Conservation (phyloP, 129 eudicot genomes). For the Artemisia tridentata region DNA sequence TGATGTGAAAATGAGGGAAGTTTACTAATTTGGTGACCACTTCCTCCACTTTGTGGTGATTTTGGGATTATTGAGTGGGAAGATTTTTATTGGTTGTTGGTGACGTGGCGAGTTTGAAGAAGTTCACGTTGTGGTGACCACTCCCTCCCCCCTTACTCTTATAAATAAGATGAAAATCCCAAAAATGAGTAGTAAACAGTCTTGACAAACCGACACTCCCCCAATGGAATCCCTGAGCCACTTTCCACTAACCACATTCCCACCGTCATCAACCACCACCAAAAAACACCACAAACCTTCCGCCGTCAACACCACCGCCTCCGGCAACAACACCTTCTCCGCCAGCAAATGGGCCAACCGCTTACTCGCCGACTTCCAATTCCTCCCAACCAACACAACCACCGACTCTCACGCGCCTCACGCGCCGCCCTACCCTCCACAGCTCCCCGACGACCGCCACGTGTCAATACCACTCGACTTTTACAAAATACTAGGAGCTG, state of each 20-base stretch:
- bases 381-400: slow-evolving; percentile 50
- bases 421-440: slow-evolving; percentile 50
- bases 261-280: slow-evolving; percentile 47
- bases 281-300: no score
- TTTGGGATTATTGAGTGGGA: no score
- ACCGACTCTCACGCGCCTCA: slow-evolving; percentile 16
- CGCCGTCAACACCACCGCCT: slow-evolving; percentile 1
- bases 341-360: slow-evolving; percentile 97
- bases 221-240: slow-evolving; percentile 54
- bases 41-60: no score
- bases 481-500: slow-evolving; percentile 74
- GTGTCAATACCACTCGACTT: slow-evolving; percentile 78
- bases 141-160: no score
- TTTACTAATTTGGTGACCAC: no score
- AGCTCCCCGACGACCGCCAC: slow-evolving; percentile 60
- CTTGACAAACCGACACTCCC: no score
- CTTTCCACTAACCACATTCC: slow-evolving; percentile 28
- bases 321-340: slow-evolving; percentile 40
- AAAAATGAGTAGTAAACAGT: neutral
- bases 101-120: no score
- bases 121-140: no score
- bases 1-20: no score
- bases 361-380: slow-evolving; percentile 88
- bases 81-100: no score
- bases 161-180: no score